Percentiles rank a stretch among this genome's conserved stretches.
phyloP scores from a whole-genome alignment of 2,329 filamentous ascomycete genomes.

The Fusarium domesticum region DNA sequence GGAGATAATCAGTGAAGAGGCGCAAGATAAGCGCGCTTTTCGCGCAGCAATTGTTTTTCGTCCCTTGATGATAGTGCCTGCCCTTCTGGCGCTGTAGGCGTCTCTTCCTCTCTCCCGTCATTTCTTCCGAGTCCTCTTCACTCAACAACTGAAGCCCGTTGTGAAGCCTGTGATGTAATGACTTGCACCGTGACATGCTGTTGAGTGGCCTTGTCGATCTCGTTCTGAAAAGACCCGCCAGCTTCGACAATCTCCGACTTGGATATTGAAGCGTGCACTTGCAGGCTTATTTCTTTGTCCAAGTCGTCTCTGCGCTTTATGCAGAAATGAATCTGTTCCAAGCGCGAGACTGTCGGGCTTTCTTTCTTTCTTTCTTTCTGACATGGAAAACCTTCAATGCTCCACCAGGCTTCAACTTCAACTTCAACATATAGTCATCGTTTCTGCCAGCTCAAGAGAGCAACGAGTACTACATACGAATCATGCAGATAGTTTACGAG shows the following conservation, averaged over 20 bases:
- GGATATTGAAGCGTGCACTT: constrained; percentile 26
- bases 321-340: constrained; percentile 19
- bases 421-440: not conserved
- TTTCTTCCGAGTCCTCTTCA: too few relatives aligned
- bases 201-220: not conserved
- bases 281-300: constrained; percentile 19
- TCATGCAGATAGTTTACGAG: constrained; percentile 39
- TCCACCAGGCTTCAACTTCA: constrained; percentile 17
- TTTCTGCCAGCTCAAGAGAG: constrained; percentile 13
- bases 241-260: constrained; percentile 5
- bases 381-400: constrained; percentile 21
- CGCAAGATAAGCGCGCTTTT: not conserved
- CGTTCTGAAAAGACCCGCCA: constrained; percentile 6
- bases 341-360: constrained; percentile 3
- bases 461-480: constrained; percentile 36
- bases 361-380: not conserved
- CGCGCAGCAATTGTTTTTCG: too few relatives aligned
- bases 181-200: not conserved
- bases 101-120: too few relatives aligned
- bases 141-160: too few relatives aligned
- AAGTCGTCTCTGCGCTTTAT: constrained; percentile 4
- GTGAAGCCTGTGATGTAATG: not conserved
- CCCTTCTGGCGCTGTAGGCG: too few relatives aligned
- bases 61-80: too few relatives aligned
- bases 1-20: not conserved